phyloP scores from a whole-genome alignment of 2,329 filamentous ascomycete species.

The Cytospora chrysosperma region DNA sequence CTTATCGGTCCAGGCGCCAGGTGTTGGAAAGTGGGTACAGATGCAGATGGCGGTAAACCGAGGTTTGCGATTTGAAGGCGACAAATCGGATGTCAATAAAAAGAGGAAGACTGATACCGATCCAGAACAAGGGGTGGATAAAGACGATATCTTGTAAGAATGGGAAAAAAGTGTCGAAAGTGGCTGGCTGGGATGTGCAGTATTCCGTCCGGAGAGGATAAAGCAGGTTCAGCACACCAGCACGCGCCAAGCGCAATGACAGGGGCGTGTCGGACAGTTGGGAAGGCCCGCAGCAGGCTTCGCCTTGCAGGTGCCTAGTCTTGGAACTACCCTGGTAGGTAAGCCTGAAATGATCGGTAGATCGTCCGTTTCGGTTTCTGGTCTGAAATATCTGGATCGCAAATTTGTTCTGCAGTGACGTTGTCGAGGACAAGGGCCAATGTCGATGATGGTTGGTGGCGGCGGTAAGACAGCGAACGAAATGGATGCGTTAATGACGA shows the following conservation, averaged over 20 bases:
- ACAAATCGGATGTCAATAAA: background rate
- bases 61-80: background rate
- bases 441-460: background rate
- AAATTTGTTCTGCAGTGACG: background rate
- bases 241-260: background rate
- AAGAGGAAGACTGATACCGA: background rate
- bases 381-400: background rate
- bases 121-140: background rate
- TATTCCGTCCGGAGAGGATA: slow-evolving; percentile 6
- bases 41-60: background rate
- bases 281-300: background rate
- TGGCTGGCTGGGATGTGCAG: slow-evolving; percentile 30
- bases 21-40: background rate
- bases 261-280: background rate
- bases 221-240: background rate
- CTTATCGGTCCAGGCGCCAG: slow-evolving; percentile 9
- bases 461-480: background rate
- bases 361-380: background rate
- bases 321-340: background rate
- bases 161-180: slow-evolving; percentile 28
- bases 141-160: background rate
- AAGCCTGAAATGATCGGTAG: background rate
- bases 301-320: background rate
- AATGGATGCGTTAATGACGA: background rate
- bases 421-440: background rate